Base-by-base conservation (phyloP, 2,329 filamentous ascomycete species). In the Diaporthe longicolla region DNA sequence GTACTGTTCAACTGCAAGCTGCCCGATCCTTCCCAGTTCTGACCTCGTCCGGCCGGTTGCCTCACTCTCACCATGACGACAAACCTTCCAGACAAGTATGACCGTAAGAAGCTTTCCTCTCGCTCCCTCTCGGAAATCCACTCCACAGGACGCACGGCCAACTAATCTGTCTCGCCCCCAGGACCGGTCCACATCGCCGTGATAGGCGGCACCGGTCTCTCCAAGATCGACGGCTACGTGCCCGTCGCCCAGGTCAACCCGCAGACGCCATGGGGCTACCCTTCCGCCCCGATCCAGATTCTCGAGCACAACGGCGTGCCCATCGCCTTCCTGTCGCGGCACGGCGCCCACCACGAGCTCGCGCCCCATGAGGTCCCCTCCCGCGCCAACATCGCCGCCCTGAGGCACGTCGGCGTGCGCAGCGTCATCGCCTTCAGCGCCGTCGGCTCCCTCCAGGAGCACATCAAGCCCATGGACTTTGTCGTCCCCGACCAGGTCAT, bases 311-410 rank as follows among this genome's bases (percentile, higher is more conserved):
- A 91, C 77, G 93, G 93, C 78, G 91, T 92, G 57, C 91, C 94
- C 76, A 90, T 99, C 76, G 97, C 97, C 72, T 99, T 99, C 88
- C 91, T 99, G 78, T 95, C 95, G 76, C 95, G 97, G 58, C 97
- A 99, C 85, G 97, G 97, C 77, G 82, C 91, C 17, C 89, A 97
- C 89, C 97, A 99, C 87, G 90, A 98, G 84, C 89, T 94, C 78
- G 95, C 95, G 8, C 97, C 97, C 0, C 95, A 98, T 82, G 97
- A 99, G 85, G 94, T 99, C n/a, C 95, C 95, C 74, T 91, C 92
- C 77, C 94, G 94, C 77, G 97, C 97, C 84, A 99, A 98, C 87
- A 97, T 99, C 80, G 96, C 97, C n/a, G 97, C 97, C n/a, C 89
- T 99, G 76, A 93, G 97, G 77, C 92, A 91, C 79, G 88, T 99